Percentiles rank a stretch among this genome's conserved stretches.
Evolutionary conservation across 805 yeast genomes (phyloP).

Genomic region (Peterozyma toletana): DNA sequence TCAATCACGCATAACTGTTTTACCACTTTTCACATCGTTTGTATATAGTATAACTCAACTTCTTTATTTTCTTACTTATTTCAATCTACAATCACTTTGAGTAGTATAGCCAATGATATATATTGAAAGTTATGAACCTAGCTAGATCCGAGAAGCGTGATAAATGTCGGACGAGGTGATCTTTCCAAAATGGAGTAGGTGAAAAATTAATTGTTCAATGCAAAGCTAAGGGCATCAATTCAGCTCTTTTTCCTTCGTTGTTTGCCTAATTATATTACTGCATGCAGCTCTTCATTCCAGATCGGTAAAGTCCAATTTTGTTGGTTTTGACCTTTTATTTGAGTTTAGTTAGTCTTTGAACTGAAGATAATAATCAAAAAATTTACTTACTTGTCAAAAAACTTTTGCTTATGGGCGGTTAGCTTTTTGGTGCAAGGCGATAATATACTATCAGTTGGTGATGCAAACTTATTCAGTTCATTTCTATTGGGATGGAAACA

Average conservation of each 20-base stretch:
- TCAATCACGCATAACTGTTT: no score
- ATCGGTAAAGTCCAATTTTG: slow-evolving; percentile 16
- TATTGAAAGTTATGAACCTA: no score
- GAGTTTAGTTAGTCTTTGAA: slow-evolving; percentile 6
- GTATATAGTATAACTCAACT: no score
- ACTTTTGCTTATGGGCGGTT: slow-evolving; percentile 37
- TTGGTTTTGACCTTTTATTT: slow-evolving; percentile 13
- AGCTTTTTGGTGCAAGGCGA: slow-evolving; percentile 55
- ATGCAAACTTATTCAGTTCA: slow-evolving; percentile 22
- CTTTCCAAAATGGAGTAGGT: no score
- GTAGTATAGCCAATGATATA: no score
- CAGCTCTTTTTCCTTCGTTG: neutral
- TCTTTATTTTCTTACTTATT: no score
- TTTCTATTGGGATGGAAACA: neutral
- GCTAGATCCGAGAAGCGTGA: no score
- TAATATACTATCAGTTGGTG: slow-evolving; percentile 52
- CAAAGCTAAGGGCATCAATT: no score
- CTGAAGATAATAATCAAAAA: neutral
- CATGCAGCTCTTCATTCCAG: slow-evolving; percentile 2
- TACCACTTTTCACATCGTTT: no score
- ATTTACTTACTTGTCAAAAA: slow-evolving; percentile 24
- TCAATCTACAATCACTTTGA: no score
- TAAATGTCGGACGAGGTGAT: no score
- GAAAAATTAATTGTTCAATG: no score
- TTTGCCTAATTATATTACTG: neutral